Evolutionary conservation across 1,284 basidiomycete genomes (phyloP).

Genomic region (Pseudozyma thailandica): DNA sequence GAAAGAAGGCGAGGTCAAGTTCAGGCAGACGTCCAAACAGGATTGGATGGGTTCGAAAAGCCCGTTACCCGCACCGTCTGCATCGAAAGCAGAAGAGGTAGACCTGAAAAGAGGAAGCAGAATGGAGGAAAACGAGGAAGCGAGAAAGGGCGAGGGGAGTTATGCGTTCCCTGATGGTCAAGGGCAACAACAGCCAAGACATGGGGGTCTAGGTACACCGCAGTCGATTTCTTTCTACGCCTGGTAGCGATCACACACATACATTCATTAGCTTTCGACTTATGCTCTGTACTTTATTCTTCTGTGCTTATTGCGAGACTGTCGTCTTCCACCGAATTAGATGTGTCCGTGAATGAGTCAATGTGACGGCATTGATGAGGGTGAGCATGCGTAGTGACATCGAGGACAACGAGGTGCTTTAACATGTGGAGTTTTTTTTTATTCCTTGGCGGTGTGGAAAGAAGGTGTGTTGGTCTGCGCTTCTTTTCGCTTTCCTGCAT

Average conservation of each 20-base stretch:
- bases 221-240: constrained; percentile 40
- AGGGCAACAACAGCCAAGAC: constrained; percentile 8
- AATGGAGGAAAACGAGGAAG: no score
- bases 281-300: background rate
- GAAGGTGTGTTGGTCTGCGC: background rate
- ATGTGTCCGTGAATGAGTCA: background rate
- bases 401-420: background rate
- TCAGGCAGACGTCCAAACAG: constrained; percentile 18
- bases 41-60: constrained; percentile 29
- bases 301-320: background rate
- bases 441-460: background rate
- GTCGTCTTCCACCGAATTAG: no score
- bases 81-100: background rate
- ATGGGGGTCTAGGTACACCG: constrained; percentile 1
- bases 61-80: constrained; percentile 8
- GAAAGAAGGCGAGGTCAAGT: background rate
- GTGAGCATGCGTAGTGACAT: constrained; percentile 4
- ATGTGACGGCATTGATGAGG: background rate
- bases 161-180: constrained; percentile 8
- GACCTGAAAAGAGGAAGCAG: background rate
- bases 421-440: constrained; percentile 20
- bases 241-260: constrained; percentile 17
- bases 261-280: background rate
- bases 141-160: background rate
- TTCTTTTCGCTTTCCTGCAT: constrained; percentile 1